A percentile compares a stretch with the other conserved stretches of the same genome.
phyloP scores from a whole-genome alignment of 1,139 yeast species.

The Debaryomyces sp. region DNA sequence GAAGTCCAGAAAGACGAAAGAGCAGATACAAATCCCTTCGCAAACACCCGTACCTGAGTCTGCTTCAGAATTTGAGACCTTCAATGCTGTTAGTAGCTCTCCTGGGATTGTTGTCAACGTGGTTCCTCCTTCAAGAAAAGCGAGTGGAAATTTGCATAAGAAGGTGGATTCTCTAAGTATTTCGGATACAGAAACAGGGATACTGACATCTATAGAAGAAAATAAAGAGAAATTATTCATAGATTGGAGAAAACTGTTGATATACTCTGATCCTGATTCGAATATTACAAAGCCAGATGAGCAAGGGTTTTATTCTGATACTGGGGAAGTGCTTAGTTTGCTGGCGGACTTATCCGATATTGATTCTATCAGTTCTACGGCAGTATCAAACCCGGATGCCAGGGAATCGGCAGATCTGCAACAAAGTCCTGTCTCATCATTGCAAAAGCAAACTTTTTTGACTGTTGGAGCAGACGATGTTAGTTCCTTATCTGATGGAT shows the following conservation, averaged over 20 bases:
- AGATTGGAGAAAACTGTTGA: slow-evolving; percentile 33
- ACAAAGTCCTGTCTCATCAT: not conserved
- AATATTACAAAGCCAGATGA: slow-evolving; percentile 32
- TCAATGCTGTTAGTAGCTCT: not conserved
- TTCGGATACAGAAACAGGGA: slow-evolving; percentile 13
- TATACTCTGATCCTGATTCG: slow-evolving; percentile 34
- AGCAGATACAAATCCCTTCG: not conserved
- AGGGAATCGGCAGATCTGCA: slow-evolving; percentile 3
- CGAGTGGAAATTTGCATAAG: slow-evolving; percentile 11
- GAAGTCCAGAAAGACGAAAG: slow-evolving; percentile 9
- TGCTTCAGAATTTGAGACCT: not conserved
- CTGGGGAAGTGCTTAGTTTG: slow-evolving; percentile 16
- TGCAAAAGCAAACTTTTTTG: not conserved
- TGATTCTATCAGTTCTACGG: slow-evolving; percentile 22
- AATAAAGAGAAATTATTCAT: slow-evolving; percentile 18
- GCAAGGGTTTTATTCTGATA: slow-evolving; percentile 45
- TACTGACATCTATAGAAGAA: slow-evolving; percentile 5
- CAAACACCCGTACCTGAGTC: not conserved
- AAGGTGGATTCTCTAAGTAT: slow-evolving; percentile 16
- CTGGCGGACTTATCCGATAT: slow-evolving; percentile 32
- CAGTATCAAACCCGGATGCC: not conserved
- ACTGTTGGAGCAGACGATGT: slow-evolving; percentile 9
- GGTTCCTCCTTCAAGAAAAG: slow-evolving; percentile 23
- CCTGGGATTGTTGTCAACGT: slow-evolving; percentile 10
- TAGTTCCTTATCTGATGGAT: slow-evolving; percentile 28